These are phyloP conservation scores for Colletotrichum tamarilloi DNA, from an alignment of 2,329 filamentous ascomycete genomes.

Conservation along the genomic window DNA sequence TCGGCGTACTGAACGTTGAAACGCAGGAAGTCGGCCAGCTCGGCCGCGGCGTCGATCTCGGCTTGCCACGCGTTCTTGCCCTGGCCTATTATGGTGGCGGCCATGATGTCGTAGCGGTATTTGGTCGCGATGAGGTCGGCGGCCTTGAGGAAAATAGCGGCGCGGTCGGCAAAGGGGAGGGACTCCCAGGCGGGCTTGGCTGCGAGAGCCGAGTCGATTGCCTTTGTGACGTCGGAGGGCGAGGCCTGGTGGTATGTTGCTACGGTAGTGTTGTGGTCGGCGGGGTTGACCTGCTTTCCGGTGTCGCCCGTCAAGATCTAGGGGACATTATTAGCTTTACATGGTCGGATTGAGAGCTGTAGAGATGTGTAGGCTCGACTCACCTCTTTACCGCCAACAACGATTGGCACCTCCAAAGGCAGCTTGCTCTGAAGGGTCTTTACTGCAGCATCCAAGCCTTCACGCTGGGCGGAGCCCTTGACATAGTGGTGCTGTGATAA, in stretches of 20 bases:
- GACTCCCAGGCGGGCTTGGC: slow-evolving; percentile 89
- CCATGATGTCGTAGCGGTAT: slow-evolving; percentile 97
- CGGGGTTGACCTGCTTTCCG: slow-evolving; percentile 82
- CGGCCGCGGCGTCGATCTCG: slow-evolving; percentile 96
- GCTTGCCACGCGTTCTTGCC: slow-evolving; percentile 99
- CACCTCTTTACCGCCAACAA: slow-evolving; percentile 86
- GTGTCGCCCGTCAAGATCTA: slow-evolving; percentile 75
- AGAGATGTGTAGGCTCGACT: slow-evolving; percentile 38
- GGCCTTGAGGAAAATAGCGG: slow-evolving; percentile 94
- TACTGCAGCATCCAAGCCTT: slow-evolving; percentile 80
- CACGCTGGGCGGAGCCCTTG: slow-evolving; percentile 83
- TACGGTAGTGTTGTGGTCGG: slow-evolving; percentile 79
- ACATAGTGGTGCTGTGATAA: slow-evolving; percentile 81
- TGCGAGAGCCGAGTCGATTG: slow-evolving; percentile 86
- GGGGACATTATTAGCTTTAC: slow-evolving; percentile 1
- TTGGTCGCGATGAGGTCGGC: slow-evolving; percentile 91
- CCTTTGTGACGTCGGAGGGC: slow-evolving; percentile 77
- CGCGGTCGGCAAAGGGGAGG: slow-evolving; percentile 89
- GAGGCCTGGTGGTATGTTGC: slow-evolving; percentile 89
- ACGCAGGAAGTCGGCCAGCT: slow-evolving; percentile 91
- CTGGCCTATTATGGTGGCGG: slow-evolving; percentile 93
- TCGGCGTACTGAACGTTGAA: slow-evolving; percentile 96
- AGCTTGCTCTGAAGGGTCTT: slow-evolving; percentile 74
- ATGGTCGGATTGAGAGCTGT: background rate
- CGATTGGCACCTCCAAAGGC: slow-evolving; percentile 82